phyloP scores from a whole-genome alignment of 805 yeast genomes.

The Spathaspora passalidarum region DNA sequence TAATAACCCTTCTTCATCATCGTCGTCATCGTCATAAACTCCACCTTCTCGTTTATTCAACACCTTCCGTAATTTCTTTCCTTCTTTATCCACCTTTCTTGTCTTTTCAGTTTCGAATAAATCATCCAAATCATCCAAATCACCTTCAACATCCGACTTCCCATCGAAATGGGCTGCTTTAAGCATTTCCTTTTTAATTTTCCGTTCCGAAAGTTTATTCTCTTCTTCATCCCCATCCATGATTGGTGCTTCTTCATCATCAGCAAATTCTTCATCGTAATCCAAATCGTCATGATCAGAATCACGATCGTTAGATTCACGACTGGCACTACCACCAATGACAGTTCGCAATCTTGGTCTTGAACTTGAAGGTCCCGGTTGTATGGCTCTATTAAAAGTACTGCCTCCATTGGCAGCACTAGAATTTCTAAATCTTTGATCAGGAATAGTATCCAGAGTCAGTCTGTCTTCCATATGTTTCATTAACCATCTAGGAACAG shows the following conservation, averaged over 20 bases:
- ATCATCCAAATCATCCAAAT: constrained; percentile 67
- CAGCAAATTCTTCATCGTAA: constrained; percentile 95
- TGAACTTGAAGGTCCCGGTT: background rate
- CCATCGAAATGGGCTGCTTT: constrained; percentile 75
- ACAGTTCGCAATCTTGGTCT: constrained; percentile 36
- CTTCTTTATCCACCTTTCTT: constrained; percentile 85
- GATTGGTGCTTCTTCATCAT: constrained; percentile 98
- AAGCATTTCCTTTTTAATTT: constrained; percentile 80
- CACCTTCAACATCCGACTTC: constrained; percentile 54
- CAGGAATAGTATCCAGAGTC: constrained; percentile 32
- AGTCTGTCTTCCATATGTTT: constrained; percentile 70
- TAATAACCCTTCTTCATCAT: constrained; percentile 51
- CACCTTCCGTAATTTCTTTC: constrained; percentile 79
- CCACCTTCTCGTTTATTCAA: constrained; percentile 83
- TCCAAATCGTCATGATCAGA: constrained; percentile 91
- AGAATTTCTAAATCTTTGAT: constrained; percentile 42
- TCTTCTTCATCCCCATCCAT: constrained; percentile 96
- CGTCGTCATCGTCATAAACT: constrained; percentile 85
- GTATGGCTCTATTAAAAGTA: background rate
- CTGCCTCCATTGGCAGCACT: constrained; percentile 7
- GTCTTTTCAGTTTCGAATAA: constrained; percentile 57
- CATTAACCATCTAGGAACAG: constrained; percentile 95
- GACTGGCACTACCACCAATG: constrained; percentile 33
- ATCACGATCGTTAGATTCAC: constrained; percentile 46
- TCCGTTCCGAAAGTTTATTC: constrained; percentile 80